Percentiles rank a stretch among this genome's conserved stretches.
Conservation (phyloP, 768 basidiomycete species). For the Galerina sulciceps region DNA sequence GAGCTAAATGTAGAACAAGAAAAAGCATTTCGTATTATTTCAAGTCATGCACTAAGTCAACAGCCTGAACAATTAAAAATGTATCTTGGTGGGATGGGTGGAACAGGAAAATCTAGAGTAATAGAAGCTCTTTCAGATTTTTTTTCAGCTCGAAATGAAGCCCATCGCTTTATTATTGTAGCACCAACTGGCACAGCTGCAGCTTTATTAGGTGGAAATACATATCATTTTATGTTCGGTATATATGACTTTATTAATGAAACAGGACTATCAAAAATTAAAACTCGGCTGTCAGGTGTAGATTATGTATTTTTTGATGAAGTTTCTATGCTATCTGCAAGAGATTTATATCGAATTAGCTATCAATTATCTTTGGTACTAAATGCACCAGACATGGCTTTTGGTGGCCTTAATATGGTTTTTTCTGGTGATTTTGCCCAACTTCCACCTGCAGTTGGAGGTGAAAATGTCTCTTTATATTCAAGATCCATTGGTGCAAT, state of each 20-base stretch:
- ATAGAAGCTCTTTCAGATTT: slow-evolving; percentile 27
- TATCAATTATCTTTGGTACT: slow-evolving; percentile 15
- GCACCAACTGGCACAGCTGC: slow-evolving; percentile 21
- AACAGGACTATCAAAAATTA: slow-evolving; percentile 4
- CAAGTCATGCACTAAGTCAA: slow-evolving; percentile 23
- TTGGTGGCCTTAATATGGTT: slow-evolving; percentile 45
- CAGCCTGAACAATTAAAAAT: slow-evolving; percentile 27
- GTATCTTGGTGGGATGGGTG: slow-evolving; percentile 37
- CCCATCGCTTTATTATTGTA: slow-evolving; percentile 20
- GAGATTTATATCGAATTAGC: slow-evolving; percentile 31
- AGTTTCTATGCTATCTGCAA: slow-evolving; percentile 40
- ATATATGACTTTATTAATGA: slow-evolving; percentile 15
- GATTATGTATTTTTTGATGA: slow-evolving; percentile 47
- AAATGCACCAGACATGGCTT: slow-evolving; percentile 20
- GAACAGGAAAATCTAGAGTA: slow-evolving; percentile 37
- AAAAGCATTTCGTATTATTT: slow-evolving; percentile 32
- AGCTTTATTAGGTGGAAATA: slow-evolving; percentile 24
- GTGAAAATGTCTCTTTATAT: slow-evolving; percentile 17
- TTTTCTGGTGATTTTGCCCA: slow-evolving; percentile 51
- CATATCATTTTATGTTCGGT: slow-evolving; percentile 36
- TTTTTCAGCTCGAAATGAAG: slow-evolving; percentile 18
- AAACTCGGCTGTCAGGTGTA: slow-evolving; percentile 27
- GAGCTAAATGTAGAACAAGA: slow-evolving; percentile 32
- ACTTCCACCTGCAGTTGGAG: slow-evolving; percentile 35
- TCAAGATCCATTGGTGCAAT: not conserved